phyloP scores from a whole-genome alignment of 1,284 basidiomycete species.

The Moesziomyces parantarcticus region DNA sequence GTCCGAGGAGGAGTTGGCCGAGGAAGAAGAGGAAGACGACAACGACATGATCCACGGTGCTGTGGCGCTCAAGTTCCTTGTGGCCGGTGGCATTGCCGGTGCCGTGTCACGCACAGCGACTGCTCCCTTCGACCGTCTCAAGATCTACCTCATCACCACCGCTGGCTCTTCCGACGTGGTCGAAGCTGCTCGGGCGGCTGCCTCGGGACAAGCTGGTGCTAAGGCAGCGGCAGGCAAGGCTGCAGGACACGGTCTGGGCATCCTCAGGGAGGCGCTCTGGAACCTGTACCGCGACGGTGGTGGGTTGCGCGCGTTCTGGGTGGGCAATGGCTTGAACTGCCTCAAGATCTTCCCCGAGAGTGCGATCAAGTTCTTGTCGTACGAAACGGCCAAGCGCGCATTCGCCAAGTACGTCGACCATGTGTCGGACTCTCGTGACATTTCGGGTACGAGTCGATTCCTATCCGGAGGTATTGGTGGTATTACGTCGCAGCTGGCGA shows the following conservation, averaged over 20 bases:
- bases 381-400: constrained; percentile 94
- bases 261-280: constrained; percentile 78
- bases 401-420: constrained; percentile 92
- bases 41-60: constrained; percentile 75
- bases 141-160: constrained; percentile 93
- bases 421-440: constrained; percentile 87
- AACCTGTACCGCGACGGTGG: constrained; percentile 82
- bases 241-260: constrained; percentile 68
- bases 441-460: constrained; percentile 91
- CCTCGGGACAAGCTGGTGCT: constrained; percentile 15
- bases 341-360: constrained; percentile 87
- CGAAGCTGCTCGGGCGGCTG: constrained; percentile 26
- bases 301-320: constrained; percentile 92
- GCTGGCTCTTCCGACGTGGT: constrained; percentile 44
- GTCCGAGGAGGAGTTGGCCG: constrained; percentile 9
- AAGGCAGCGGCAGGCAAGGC: constrained; percentile 34
- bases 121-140: constrained; percentile 96
- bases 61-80: constrained; percentile 85
- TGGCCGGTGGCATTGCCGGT: constrained; percentile 93
- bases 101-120: constrained; percentile 96
- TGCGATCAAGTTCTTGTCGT: constrained; percentile 97
- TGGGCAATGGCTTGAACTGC: constrained; percentile 75
- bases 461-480: constrained; percentile 95
- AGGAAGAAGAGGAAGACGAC: constrained; percentile 73
- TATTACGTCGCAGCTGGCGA: constrained; percentile 85